Conservation (phyloP, 257 asterid genomes). For the Salvia splendens region DNA sequence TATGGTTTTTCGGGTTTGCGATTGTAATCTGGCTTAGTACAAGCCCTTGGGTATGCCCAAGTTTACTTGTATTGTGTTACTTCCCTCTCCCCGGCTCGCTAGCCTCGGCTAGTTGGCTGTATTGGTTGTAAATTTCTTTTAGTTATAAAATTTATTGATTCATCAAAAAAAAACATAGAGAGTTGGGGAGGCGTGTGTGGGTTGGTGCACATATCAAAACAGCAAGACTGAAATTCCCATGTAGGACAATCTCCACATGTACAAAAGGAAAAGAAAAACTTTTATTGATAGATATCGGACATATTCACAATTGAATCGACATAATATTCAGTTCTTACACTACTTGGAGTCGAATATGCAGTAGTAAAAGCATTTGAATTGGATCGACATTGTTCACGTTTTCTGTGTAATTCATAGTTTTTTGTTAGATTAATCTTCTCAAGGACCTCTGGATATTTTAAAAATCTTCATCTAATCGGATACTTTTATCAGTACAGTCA, state of each 20-base stretch:
- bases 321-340: background rate
- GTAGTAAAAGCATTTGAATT: background rate
- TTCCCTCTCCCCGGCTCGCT: too few relatives aligned
- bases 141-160: too few relatives aligned
- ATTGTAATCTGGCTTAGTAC: too few relatives aligned
- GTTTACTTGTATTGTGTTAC: too few relatives aligned
- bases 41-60: too few relatives aligned
- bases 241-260: background rate
- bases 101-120: too few relatives aligned
- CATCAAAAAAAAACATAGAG: too few relatives aligned
- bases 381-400: background rate
- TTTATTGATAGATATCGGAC: background rate
- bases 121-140: too few relatives aligned
- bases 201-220: constrained; percentile 10
- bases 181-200: background rate
- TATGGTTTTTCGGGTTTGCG: too few relatives aligned
- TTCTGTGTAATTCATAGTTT: background rate
- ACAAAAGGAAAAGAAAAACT: background rate
- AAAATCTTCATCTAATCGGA: background rate
- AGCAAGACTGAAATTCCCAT: background rate
- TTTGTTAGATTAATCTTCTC: background rate
- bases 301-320: background rate
- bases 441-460: background rate
- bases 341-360: background rate
- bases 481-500: background rate